Evolutionary conservation across 345 rosid species (phyloP).

Genomic region (Populus alba): DNA sequence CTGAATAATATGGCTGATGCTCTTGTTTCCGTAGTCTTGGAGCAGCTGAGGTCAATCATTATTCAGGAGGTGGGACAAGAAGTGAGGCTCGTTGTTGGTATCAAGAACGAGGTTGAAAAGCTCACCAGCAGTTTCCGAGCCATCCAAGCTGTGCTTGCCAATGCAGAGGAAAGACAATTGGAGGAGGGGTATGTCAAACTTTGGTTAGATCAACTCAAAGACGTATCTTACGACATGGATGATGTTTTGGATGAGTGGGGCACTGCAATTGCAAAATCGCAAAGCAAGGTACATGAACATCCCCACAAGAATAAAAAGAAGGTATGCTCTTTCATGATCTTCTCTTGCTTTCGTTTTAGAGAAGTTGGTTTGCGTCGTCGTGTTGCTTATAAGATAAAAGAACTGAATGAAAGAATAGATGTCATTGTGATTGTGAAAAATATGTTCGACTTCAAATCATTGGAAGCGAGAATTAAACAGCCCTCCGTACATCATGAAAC

Average conservation of each 20-base stretch:
- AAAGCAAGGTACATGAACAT: background rate
- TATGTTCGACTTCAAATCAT: background rate
- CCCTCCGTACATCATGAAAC: too few species aligned
- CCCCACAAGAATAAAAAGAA: background rate
- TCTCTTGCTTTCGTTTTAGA: background rate
- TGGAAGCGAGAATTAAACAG: too few species aligned
- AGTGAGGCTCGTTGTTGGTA: background rate
- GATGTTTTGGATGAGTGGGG: conserved; percentile 14
- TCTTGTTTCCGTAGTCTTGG: too few species aligned
- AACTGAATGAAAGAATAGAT: background rate
- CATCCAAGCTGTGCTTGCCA: conserved; percentile 1
- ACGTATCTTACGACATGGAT: background rate
- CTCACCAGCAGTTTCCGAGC: background rate
- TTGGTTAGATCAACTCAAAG: conserved; percentile 9
- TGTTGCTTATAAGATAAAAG: background rate
- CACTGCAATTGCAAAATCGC: background rate
- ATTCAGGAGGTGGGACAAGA: background rate
- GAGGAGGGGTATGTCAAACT: background rate
- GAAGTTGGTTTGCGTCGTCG: background rate
- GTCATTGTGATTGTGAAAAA: background rate
- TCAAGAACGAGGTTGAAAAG: background rate
- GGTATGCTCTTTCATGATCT: conserved; percentile 1
- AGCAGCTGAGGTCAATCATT: background rate
- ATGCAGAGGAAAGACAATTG: conserved; percentile 10
- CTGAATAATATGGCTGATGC: too few species aligned